Percentiles rank a stretch among this genome's conserved stretches.
These are phyloP conservation scores for Begonia peltatifolia DNA, from an alignment of 306 rosid genomes.

Conservation along the genomic window DNA sequence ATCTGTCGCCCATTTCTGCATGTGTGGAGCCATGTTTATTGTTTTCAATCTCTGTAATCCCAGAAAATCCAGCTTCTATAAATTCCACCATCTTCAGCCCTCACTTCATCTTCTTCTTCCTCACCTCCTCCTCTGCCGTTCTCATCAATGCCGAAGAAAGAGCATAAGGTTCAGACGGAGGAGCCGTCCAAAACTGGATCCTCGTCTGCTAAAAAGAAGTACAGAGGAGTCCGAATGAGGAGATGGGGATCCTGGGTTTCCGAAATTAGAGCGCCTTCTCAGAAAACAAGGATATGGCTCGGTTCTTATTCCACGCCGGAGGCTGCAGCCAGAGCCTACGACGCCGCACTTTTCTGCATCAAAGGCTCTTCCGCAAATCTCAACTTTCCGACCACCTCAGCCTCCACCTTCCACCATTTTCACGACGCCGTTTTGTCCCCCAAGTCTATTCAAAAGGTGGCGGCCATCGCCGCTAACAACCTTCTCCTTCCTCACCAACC, in stretches of 20 bases:
- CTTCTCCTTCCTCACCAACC: not conserved
- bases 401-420: not conserved
- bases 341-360: constrained; percentile 89
- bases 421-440: constrained; percentile 42
- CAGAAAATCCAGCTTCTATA: constrained; percentile 35
- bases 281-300: constrained; percentile 90
- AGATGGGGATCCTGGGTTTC: constrained; percentile 99
- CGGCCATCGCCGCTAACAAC: constrained; percentile 32
- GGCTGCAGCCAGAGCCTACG: constrained; percentile 98
- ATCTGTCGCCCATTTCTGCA: constrained; percentile 43
- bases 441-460: constrained; percentile 69
- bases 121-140: constrained; percentile 2
- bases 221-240: constrained; percentile 94
- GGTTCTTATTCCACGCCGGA: constrained; percentile 94
- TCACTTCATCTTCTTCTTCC: constrained; percentile 11
- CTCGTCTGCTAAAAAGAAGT: constrained; percentile 37
- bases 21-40: constrained; percentile 15
- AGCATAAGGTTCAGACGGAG: constrained; percentile 27
- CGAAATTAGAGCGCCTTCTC: constrained; percentile 91
- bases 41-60: constrained; percentile 11
- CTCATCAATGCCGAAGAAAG: constrained; percentile 58
- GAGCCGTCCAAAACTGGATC: constrained; percentile 5
- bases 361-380: constrained; percentile 75
- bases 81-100: constrained; percentile 18
- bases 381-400: constrained; percentile 47